These are phyloP conservation scores for Pyrus hybrid DNA, from an alignment of 331 rosid species.

Conservation along the genomic window DNA sequence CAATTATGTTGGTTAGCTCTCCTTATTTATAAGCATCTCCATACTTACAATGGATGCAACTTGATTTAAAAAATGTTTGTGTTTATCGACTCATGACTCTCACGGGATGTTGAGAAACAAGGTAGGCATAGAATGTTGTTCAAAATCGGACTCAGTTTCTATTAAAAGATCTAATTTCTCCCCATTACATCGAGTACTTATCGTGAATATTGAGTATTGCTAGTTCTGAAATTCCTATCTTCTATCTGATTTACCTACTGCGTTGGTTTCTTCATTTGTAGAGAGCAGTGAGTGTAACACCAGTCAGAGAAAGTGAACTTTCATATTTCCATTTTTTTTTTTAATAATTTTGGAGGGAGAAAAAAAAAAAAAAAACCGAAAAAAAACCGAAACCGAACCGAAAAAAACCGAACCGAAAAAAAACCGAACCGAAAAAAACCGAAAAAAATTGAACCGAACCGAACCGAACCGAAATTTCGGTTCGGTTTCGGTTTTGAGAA, in stretches of 20 bases:
- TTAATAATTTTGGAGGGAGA: no score
- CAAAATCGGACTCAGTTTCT: neutral
- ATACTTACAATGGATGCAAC: neutral
- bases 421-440: no score
- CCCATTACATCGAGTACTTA: neutral
- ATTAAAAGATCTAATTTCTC: neutral
- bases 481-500: no score
- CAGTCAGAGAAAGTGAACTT: no score
- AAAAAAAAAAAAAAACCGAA: no score
- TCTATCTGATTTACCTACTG: constrained; percentile 7
- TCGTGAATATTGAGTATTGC: neutral
- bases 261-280: constrained; percentile 20
- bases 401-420: no score
- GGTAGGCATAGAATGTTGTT: neutral
- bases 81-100: neutral
- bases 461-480: no score
- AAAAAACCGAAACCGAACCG: no score
- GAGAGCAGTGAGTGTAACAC: constrained; percentile 84
- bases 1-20: neutral
- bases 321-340: no score
- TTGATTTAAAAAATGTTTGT: neutral
- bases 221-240: neutral
- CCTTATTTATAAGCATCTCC: neutral
- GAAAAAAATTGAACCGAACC: no score
- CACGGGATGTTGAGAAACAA: neutral